Base-by-base conservation (phyloP, 169 alveolate genomes). In the Cyclospora cayetanensis region DNA sequence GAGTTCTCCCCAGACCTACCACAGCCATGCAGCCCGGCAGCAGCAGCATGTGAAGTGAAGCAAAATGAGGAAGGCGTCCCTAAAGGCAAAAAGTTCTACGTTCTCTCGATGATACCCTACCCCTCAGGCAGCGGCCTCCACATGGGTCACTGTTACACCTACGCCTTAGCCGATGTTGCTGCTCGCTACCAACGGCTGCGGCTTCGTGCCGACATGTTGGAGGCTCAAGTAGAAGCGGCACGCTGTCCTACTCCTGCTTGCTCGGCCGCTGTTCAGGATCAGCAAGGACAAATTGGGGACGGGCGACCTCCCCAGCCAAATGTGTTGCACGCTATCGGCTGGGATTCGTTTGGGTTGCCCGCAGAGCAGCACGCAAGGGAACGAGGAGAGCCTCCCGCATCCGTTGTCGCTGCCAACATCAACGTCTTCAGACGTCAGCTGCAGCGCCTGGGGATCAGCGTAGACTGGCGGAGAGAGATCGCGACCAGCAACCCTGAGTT, bases 331-430 rank as follows among this genome's bases (percentile, higher is more conserved):
- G 99, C 99, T 0, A 98, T 98, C 90, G 99, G 99, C 25, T 98
- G 98, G 99, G 99, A 98, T 66, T 92, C 98, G 4, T 98, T 98
- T 86, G 99, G 99, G 18, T 83, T 98, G 35, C 99, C 99, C 0
- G 98, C 99, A 31, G 99, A 98, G 94, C 95, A 97, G 90, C 97
- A 97, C 55, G 98, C 99, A 0, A 86, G 96, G 60, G 93, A 93
- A 37, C 82, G 95, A 50, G 95, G 95, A n/a, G 65, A 92, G 0
- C 94, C 93, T 12, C 98, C 98, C 1, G 79, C 88, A 31, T 79
- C 86, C 39, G 96, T 97, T 84, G 96, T 97, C 25, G 60, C 34
- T 12, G 85, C 92, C 37, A 98, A 98, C 83, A 96, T 98, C 1
- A 27, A 50, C 1, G 95, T 93, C 77, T 97, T 97, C 96, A 96